Conservation (phyloP, 2,329 filamentous ascomycete genomes). For the Davidsoniella eucalypti region DNA sequence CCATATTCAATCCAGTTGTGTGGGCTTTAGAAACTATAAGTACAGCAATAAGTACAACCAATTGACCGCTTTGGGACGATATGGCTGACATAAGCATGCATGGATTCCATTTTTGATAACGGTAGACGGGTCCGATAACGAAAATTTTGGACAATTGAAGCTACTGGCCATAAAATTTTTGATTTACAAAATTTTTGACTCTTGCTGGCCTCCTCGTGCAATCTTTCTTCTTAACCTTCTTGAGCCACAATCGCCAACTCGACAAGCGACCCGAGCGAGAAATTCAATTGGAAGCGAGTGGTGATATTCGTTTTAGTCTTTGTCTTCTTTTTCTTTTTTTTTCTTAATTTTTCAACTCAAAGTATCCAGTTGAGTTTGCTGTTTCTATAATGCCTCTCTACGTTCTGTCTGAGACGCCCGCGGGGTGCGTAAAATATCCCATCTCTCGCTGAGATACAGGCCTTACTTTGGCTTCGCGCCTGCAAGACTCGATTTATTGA, state of each 20-base stretch:
- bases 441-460: neutral
- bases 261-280: conserved; percentile 8
- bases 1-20: too few relatives aligned
- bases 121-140: conserved; percentile 12
- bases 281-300: conserved; percentile 9
- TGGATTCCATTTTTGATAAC: conserved; percentile 13
- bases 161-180: conserved; percentile 13
- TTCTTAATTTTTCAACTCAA: neutral
- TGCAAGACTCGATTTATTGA: conserved; percentile 3
- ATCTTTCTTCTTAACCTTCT: conserved; percentile 7
- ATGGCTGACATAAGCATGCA: conserved; percentile 12
- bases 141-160: conserved; percentile 14
- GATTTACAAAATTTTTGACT: conserved; percentile 10
- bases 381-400: conserved; percentile 42
- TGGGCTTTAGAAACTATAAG: too few relatives aligned
- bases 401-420: conserved; percentile 85
- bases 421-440: conserved; percentile 37
- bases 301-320: conserved; percentile 4
- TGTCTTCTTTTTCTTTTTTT: conserved; percentile 2
- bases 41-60: neutral
- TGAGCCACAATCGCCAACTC: conserved; percentile 5
- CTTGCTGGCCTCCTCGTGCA: conserved; percentile 10
- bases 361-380: neutral
- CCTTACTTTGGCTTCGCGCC: neutral
- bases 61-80: neutral